A percentile compares a stretch with the other conserved stretches of the same genome.
Conservation (phyloP, 352 stramenopile species). For the Phytophthora litchii region DNA sequence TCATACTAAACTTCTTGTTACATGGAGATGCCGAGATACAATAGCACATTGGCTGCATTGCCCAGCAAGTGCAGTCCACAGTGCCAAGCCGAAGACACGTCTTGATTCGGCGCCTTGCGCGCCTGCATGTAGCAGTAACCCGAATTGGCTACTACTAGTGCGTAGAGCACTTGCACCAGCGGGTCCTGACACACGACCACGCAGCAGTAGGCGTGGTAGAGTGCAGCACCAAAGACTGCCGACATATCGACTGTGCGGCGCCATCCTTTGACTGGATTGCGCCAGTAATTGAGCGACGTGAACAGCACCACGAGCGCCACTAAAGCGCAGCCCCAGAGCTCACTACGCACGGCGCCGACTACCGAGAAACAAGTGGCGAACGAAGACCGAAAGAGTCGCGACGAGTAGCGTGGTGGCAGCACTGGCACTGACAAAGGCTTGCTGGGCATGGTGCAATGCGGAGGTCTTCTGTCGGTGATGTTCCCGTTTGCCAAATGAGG, state of each 20-base stretch:
- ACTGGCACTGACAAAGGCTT: slow-evolving; percentile 37
- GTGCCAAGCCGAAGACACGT: slow-evolving; percentile 81
- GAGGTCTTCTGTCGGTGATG: neutral
- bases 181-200: slow-evolving; percentile 54
- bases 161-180: slow-evolving; percentile 64
- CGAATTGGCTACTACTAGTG: slow-evolving; percentile 68
- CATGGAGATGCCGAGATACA: slow-evolving; percentile 70
- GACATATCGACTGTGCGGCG: slow-evolving; percentile 74
- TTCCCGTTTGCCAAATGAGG: slow-evolving; percentile 25
- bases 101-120: slow-evolving; percentile 58
- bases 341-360: slow-evolving; percentile 43
- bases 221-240: slow-evolving; percentile 57
- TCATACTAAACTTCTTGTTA: slow-evolving; percentile 32
- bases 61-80: slow-evolving; percentile 77
- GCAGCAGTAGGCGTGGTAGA: slow-evolving; percentile 78
- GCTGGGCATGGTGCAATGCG: slow-evolving; percentile 5
- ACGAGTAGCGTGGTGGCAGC: slow-evolving; percentile 70
- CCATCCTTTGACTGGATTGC: slow-evolving; percentile 73
- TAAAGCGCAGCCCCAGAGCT: slow-evolving; percentile 70
- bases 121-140: slow-evolving; percentile 78
- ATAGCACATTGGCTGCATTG: slow-evolving; percentile 78
- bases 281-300: slow-evolving; percentile 90
- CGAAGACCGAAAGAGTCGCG: slow-evolving; percentile 73
- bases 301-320: slow-evolving; percentile 73
- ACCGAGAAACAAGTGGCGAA: slow-evolving; percentile 78